phyloP scores from a whole-genome alignment of 371 early-diverging fungal species.

The Mortierella sp. region DNA sequence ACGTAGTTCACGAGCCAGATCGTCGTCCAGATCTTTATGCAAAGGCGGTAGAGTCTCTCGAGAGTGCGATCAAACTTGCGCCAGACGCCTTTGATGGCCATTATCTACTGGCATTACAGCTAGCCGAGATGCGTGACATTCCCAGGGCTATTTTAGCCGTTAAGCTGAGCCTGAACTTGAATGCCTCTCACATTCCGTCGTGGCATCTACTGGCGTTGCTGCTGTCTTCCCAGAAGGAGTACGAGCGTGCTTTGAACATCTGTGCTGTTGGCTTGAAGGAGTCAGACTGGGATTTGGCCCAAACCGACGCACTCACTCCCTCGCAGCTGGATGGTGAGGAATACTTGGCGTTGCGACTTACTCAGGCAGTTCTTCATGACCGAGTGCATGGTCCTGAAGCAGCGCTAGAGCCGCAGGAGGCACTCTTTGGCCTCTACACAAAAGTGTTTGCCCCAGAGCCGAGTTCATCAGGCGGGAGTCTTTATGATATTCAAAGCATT shows the following conservation, averaged over 20 bases:
- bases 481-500: constrained; percentile 37
- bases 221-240: constrained; percentile 75
- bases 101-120: constrained; percentile 85
- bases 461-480: constrained; percentile 31
- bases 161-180: constrained; percentile 70
- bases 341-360: constrained; percentile 68
- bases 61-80: constrained; percentile 62
- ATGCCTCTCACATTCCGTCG: constrained; percentile 73
- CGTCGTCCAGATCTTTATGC: constrained; percentile 75
- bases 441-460: constrained; percentile 63
- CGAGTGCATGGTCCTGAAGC: constrained; percentile 64
- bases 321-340: constrained; percentile 65
- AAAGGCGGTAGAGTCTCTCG: constrained; percentile 72
- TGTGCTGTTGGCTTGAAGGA: constrained; percentile 82
- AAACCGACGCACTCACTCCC: constrained; percentile 29
- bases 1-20: constrained; percentile 71
- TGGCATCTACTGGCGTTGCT: constrained; percentile 91
- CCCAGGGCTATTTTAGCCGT: constrained; percentile 72
- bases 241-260: constrained; percentile 72
- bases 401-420: constrained; percentile 65
- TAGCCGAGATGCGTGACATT: constrained; percentile 85
- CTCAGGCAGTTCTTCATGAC: constrained; percentile 65
- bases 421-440: constrained; percentile 71
- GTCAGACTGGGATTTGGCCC: constrained; percentile 59
- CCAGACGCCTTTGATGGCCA: constrained; percentile 66